These are phyloP conservation scores for Fusarium setosum DNA, from an alignment of 2,329 filamentous ascomycete genomes.

Conservation along the genomic window DNA sequence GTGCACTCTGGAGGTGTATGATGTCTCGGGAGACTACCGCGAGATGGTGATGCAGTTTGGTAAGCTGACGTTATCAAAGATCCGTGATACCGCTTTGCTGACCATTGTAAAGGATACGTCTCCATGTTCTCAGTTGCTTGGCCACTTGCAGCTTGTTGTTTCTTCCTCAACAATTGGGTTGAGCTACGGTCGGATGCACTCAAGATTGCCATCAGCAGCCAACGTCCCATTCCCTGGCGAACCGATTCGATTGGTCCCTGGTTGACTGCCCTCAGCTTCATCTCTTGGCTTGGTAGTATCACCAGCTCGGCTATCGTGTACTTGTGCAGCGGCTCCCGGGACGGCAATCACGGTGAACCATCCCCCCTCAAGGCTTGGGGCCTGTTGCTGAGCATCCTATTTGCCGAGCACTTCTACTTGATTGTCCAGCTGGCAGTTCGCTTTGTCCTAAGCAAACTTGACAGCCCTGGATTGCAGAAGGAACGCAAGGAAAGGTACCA, in stretches of 20 bases:
- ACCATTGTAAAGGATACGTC: slow-evolving; percentile 73
- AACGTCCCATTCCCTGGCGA: slow-evolving; percentile 88
- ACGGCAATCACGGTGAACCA: slow-evolving; percentile 74
- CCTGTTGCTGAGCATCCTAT: slow-evolving; percentile 82
- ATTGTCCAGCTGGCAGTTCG: slow-evolving; percentile 78
- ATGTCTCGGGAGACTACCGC: slow-evolving; percentile 89
- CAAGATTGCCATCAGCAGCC: slow-evolving; percentile 92
- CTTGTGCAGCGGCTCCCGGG: slow-evolving; percentile 79
- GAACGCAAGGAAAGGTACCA: slow-evolving; percentile 84
- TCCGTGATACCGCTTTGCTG: slow-evolving; percentile 1
- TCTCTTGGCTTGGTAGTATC: slow-evolving; percentile 94
- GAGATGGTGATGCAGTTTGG: slow-evolving; percentile 91
- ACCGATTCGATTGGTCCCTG: slow-evolving; percentile 95
- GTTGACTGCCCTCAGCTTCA: slow-evolving; percentile 84
- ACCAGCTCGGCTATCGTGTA: slow-evolving; percentile 90
- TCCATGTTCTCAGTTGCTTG: slow-evolving; percentile 93
- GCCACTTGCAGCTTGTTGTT: slow-evolving; percentile 91
- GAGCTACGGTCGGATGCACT: slow-evolving; percentile 93
- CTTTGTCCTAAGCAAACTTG: slow-evolving; percentile 80
- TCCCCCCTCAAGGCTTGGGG: slow-evolving; percentile 82
- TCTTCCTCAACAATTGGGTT: slow-evolving; percentile 95
- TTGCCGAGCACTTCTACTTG: slow-evolving; percentile 93
- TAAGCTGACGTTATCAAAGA: slow-evolving; percentile 45
- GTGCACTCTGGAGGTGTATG: slow-evolving; percentile 84
- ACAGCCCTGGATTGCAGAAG: slow-evolving; percentile 87